A percentile compares a stretch with the other conserved stretches of the same genome.
Conservation (phyloP, 164 flowering plant species). For the Protea cynaroides region DNA sequence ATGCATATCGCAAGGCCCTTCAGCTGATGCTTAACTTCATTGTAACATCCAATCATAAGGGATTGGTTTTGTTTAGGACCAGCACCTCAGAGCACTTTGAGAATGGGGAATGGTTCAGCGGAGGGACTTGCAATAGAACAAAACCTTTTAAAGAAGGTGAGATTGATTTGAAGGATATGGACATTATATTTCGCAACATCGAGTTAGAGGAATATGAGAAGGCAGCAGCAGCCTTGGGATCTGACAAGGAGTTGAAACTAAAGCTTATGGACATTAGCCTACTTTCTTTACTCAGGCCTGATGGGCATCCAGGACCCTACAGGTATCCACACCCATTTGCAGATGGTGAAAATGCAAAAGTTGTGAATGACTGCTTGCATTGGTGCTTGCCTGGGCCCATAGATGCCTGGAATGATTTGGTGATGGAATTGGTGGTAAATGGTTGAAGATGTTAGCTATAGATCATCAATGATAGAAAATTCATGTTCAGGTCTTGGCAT, state of each 20-base stretch:
- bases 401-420: conserved; percentile 74
- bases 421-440: conserved; percentile 46
- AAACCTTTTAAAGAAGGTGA: conserved; percentile 66
- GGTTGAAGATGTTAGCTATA: neutral
- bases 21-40: conserved; percentile 36
- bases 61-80: conserved; percentile 50
- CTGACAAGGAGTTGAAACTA: conserved; percentile 39
- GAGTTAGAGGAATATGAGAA: conserved; percentile 63
- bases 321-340: conserved; percentile 62
- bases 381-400: conserved; percentile 97
- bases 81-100: conserved; percentile 90
- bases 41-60: conserved; percentile 40
- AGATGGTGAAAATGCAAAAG: conserved; percentile 35
- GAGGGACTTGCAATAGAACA: conserved; percentile 63
- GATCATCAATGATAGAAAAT: too few relatives aligned
- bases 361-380: conserved; percentile 73
- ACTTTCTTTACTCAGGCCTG: conserved; percentile 63
- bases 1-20: conserved; percentile 60
- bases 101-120: conserved; percentile 82
- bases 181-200: conserved; percentile 34
- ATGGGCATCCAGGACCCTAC: conserved; percentile 93
- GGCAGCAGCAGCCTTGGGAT: conserved; percentile 35
- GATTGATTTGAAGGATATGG: conserved; percentile 36
- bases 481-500: too few relatives aligned
- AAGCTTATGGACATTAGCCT: conserved; percentile 58